phyloP scores from a whole-genome alignment of 176 grass and related monocot genomes.

The Dendrocalamus sinicus region DNA sequence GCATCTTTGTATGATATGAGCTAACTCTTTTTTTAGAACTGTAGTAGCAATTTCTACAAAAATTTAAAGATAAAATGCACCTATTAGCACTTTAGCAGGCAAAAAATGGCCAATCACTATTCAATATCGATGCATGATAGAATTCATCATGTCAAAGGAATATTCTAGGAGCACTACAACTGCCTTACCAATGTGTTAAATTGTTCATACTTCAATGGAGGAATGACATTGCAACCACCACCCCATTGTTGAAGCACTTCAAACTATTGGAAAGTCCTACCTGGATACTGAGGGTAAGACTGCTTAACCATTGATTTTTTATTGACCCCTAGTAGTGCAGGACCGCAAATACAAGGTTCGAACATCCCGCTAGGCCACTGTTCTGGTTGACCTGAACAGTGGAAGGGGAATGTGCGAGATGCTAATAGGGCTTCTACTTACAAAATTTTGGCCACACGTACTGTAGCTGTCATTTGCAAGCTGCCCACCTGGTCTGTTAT shows the following conservation, averaged over 20 bases:
- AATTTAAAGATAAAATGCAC: not conserved
- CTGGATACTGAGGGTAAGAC: not conserved
- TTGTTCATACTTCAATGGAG: not conserved
- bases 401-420: not conserved
- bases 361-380: not conserved
- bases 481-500: not conserved
- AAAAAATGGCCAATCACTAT: not conserved
- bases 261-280: not conserved
- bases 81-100: not conserved
- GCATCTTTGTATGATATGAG: not conserved
- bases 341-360: not conserved
- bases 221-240: not conserved
- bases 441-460: not conserved
- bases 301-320: not conserved
- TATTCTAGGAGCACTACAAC: slow-evolving; percentile 1
- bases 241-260: not conserved
- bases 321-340: not conserved
- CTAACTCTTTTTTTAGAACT: not conserved
- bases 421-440: not conserved
- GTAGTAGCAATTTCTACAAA: not conserved
- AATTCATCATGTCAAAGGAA: not conserved
- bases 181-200: not conserved
- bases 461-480: not conserved
- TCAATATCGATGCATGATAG: not conserved
- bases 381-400: not conserved